Evolutionary conservation across 371 early-diverging fungal species (phyloP).

Genomic region (Vairimorpha apis): DNA sequence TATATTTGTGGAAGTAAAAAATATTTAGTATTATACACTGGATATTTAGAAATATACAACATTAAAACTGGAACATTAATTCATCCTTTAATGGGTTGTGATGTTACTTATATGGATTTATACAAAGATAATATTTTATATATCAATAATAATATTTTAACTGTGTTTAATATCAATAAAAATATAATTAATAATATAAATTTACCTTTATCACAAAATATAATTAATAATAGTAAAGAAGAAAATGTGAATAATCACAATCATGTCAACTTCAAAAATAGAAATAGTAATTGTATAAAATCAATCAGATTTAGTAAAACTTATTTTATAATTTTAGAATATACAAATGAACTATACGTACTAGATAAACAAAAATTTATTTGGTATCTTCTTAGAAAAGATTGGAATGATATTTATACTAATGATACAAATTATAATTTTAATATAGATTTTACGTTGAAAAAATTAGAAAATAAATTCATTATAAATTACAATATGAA

Average conservation of each 20-base stretch:
- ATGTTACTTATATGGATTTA: constrained; percentile 46
- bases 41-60: constrained; percentile 41
- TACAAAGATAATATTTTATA: constrained; percentile 34
- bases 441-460: constrained; percentile 33
- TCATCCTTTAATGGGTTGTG: constrained; percentile 50
- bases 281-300: constrained; percentile 11
- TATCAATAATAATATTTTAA: constrained; percentile 41
- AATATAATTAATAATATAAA: constrained; percentile 8
- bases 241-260: background rate
- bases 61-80: constrained; percentile 52
- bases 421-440: constrained; percentile 13
- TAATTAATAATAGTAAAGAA: constrained; percentile 10
- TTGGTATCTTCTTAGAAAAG: constrained; percentile 37
- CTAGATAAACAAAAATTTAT: constrained; percentile 17
- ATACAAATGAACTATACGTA: constrained; percentile 31
- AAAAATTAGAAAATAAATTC: constrained; percentile 41
- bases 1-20: constrained; percentile 31
- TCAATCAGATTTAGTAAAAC: constrained; percentile 42
- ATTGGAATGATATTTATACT: constrained; percentile 23
- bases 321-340: constrained; percentile 55
- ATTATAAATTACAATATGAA: constrained; percentile 7
- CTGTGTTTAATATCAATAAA: constrained; percentile 42
- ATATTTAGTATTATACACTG: constrained; percentile 34
- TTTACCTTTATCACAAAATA: background rate
- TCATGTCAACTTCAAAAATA: background rate